phyloP scores from a whole-genome alignment of 805 yeast species.

The Phaffomyces thermotolerans region DNA sequence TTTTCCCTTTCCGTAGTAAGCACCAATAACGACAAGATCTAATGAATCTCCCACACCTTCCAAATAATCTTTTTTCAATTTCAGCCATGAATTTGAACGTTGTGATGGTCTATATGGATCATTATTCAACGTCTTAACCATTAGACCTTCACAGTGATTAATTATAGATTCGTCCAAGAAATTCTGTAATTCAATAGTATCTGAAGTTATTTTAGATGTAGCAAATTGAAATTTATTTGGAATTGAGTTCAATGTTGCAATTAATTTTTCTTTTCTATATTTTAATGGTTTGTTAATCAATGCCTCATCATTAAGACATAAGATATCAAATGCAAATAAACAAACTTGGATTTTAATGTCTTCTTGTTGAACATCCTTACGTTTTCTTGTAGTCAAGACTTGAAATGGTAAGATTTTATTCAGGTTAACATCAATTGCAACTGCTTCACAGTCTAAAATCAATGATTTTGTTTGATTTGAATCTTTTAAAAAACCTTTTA shows the following conservation, averaged over 20 bases:
- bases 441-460: conserved; percentile 94
- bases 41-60: conserved; percentile 95
- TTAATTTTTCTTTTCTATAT: conserved; percentile 61
- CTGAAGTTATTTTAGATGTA: conserved; percentile 59
- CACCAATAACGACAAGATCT: conserved; percentile 91
- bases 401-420: conserved; percentile 90
- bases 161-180: conserved; percentile 86
- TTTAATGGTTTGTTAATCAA: conserved; percentile 57
- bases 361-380: conserved; percentile 83
- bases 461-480: conserved; percentile 40
- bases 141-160: conserved; percentile 89
- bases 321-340: conserved; percentile 82
- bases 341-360: conserved; percentile 90
- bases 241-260: conserved; percentile 47
- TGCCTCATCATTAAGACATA: conserved; percentile 68
- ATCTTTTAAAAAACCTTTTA: conserved; percentile 47
- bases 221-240: conserved; percentile 83
- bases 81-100: conserved; percentile 92
- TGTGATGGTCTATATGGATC: conserved; percentile 90
- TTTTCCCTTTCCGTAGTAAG: conserved; percentile 88
- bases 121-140: conserved; percentile 88
- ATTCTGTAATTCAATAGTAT: conserved; percentile 64
- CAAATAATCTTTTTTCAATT: conserved; percentile 88
- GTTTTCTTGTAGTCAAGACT: conserved; percentile 83
- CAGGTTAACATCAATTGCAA: conserved; percentile 84